These are phyloP conservation scores for Aspergillus diversus DNA, from an alignment of 495 filamentous ascomycete species.

Conservation along the genomic window DNA sequence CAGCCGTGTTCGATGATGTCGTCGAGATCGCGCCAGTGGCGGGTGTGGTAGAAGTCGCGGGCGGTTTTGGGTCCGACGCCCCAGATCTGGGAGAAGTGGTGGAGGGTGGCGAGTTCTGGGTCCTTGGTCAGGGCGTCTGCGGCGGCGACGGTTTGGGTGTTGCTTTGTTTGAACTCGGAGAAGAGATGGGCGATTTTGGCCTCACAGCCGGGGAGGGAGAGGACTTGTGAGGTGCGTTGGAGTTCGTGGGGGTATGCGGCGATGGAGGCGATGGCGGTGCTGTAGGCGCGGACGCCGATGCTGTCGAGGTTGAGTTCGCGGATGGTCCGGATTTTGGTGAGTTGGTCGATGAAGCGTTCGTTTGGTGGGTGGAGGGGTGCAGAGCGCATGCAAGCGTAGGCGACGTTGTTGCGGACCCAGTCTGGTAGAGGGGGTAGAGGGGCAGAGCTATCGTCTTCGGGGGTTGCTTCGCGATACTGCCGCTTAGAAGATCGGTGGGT, in stretches of 20 bases:
- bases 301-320: slow-evolving; percentile 72
- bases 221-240: slow-evolving; percentile 60
- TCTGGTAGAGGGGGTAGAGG: slow-evolving; percentile 64
- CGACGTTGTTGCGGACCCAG: slow-evolving; percentile 65
- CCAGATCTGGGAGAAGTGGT: slow-evolving; percentile 80
- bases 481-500: slow-evolving; percentile 39
- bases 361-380: slow-evolving; percentile 75
- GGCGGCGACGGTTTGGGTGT: slow-evolving; percentile 59
- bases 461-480: slow-evolving; percentile 67
- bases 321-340: slow-evolving; percentile 73
- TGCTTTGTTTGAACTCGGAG: slow-evolving; percentile 67
- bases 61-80: slow-evolving; percentile 87
- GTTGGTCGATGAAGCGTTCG: slow-evolving; percentile 70
- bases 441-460: slow-evolving; percentile 64
- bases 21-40: slow-evolving; percentile 77
- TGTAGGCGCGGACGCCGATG: slow-evolving; percentile 86
- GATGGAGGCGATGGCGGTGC: slow-evolving; percentile 79
- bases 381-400: slow-evolving; percentile 81
- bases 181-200: slow-evolving; percentile 79
- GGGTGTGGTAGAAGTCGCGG: slow-evolving; percentile 76
- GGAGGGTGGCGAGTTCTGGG: slow-evolving; percentile 62
- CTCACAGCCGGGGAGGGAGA: slow-evolving; percentile 78
- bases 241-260: slow-evolving; percentile 78
- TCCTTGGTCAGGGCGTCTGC: slow-evolving; percentile 67
- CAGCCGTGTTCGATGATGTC: slow-evolving; percentile 87